Conservation (phyloP, 352 stramenopile genomes). For the Globisporangium radiosum region DNA sequence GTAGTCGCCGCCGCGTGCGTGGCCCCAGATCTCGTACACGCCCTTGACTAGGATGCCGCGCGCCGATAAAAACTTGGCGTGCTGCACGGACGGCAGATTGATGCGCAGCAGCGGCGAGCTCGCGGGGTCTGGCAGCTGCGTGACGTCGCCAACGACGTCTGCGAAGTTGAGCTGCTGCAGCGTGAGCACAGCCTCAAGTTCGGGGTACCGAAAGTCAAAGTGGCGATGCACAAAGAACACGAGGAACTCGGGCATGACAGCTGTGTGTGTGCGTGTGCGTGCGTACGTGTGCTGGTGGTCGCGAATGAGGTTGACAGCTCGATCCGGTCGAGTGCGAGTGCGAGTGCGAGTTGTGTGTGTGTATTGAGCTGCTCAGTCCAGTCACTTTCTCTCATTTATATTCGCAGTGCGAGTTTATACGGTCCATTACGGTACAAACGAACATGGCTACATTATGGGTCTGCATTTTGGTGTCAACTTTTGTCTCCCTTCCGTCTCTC, state of each 20-base stretch:
- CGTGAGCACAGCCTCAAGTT: slow-evolving; percentile 68
- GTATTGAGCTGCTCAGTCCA: too few relatives aligned
- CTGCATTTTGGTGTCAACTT: too few relatives aligned
- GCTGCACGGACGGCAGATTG: slow-evolving; percentile 39
- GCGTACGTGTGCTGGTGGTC: not conserved
- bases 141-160: slow-evolving; percentile 23
- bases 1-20: slow-evolving; percentile 28
- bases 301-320: not conserved
- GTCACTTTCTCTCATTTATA: too few relatives aligned
- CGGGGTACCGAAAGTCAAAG: slow-evolving; percentile 78
- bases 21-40: slow-evolving; percentile 76
- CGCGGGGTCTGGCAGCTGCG: slow-evolving; percentile 35
- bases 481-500: too few relatives aligned
- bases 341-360: too few relatives aligned
- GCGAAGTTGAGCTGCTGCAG: slow-evolving; percentile 41
- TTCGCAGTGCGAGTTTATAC: too few relatives aligned
- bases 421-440: too few relatives aligned
- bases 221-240: slow-evolving; percentile 81
- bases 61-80: slow-evolving; percentile 74
- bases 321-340: too few relatives aligned
- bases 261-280: not conserved
- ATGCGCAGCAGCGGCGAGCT: slow-evolving; percentile 60
- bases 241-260: slow-evolving; percentile 56
- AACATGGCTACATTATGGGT: too few relatives aligned
- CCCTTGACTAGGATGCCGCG: slow-evolving; percentile 79